These are phyloP conservation scores for Syzygium jambos DNA, from an alignment of 345 rosid species.

Conservation along the genomic window DNA sequence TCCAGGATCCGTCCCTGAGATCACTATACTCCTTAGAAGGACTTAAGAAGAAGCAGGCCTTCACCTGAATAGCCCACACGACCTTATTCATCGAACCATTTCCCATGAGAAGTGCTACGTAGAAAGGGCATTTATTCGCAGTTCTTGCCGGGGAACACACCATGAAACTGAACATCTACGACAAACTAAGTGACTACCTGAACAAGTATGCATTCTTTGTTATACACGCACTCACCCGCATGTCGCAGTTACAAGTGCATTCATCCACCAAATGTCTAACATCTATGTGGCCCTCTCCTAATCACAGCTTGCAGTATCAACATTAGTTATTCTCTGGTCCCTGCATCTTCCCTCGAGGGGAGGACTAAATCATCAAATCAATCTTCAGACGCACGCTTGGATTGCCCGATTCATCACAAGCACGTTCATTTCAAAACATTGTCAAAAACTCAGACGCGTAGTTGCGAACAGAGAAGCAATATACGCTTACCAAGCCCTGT, in stretches of 20 bases:
- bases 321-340: background rate
- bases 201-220: background rate
- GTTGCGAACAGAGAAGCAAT: background rate
- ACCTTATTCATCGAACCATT: background rate
- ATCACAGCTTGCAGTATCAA: background rate
- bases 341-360: background rate
- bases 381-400: background rate
- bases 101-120: background rate
- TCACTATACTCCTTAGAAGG: background rate
- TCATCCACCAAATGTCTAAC: background rate
- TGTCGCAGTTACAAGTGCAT: background rate
- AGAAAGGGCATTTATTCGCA: background rate
- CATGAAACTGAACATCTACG: background rate
- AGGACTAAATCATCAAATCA: background rate
- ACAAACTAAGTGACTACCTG: background rate
- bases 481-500: conserved; percentile 12
- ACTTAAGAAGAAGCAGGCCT: background rate
- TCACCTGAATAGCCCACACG: background rate
- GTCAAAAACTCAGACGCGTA: background rate
- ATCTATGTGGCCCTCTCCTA: background rate
- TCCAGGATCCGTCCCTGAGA: background rate
- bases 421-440: background rate
- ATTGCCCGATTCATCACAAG: background rate
- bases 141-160: background rate
- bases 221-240: background rate